Evolutionary conservation across 805 yeast species (phyloP), one percentile per base, ranked within the genome.

Genomic region (Lachancea cidri): DNA sequence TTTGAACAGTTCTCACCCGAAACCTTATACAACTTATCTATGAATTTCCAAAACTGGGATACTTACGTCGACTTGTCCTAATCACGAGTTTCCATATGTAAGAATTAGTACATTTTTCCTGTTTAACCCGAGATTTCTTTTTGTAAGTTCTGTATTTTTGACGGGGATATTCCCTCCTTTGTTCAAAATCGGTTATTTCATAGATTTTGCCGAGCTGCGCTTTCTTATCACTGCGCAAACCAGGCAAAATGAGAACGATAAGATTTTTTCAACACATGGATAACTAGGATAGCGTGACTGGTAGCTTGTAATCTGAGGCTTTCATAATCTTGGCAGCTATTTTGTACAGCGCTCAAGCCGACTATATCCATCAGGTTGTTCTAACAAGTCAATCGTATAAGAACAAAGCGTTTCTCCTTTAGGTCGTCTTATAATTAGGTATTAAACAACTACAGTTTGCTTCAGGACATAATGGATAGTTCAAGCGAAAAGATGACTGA

Each of bases 21-120:
- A n/a, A 35, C 37, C n/a, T 35, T 35, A 16, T 27, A 20, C 25
- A 18, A 35, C 16, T 19, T 35, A 20, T 35, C 37, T 18, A 16
- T 35, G 8, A 35, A 35, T 27, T 35, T 37, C n/a, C 40, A 29
- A 37, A 37, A 37, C n/a, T 37, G 40, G 40, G 40, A 37, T 16
- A 37, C 24, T 35, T 25, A 19, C 19, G 17, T 15, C 20, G 38
- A 35, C 33, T 22, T 22, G 9, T 22, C 11, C 9, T 22, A 11
- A 22, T 7, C 11, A 7, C 7, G 7, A 22, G 11, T 22, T 11
- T n/a, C n/a, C n/a, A n/a, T n/a, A n/a, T n/a, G n/a, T n/a, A n/a
- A n/a, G n/a, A n/a, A n/a, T n/a, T n/a, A n/a, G n/a, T n/a, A n/a
- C n/a, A n/a, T n/a, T n/a, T n/a, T n/a, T n/a, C n/a, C n/a, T n/a